Base-by-base conservation (phyloP, 805 yeast species). In the Candida tallmaniae region DNA sequence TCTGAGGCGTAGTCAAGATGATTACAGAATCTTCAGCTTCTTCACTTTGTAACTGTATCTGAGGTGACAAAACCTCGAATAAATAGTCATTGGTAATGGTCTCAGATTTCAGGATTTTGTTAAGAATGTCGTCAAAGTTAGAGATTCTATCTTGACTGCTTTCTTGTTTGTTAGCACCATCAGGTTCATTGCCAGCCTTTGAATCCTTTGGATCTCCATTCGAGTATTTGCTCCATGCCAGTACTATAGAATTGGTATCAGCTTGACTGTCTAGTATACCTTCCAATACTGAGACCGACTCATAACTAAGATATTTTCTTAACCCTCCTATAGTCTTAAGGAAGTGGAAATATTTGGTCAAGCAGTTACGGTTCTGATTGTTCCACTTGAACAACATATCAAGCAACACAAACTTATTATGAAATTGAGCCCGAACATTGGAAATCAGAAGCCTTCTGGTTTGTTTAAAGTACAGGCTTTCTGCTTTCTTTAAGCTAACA, bases 1-100 rank as follows among this genome's bases (percentile, higher is more conserved):
- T 76, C 27, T 64, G 67, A 8, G 90, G 93, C 0, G 95, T 75
- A 2, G 83, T 73, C n/a, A 89, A 66, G 22, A 88, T 54, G 9
- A 87, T 67, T 33, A 84, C 75, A 2, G 83, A 64, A 27, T 75
- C 77, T 3, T 64, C 58, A 13, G 45, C 43, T 19, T 61, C 68
- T 8, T 59, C 58, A 29, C 67, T 53, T 36, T 62, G 66, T 9
- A 67, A 43, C 40, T 67, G 73, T 28, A 67, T 66, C 36, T 67
- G 73, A 1, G 73, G 72, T 0, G 68, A 61, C 2, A 65, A 48
- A 6, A 66, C 54, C 24, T 64, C 68, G 22, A 67, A 50, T 32
- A 55, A 40, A 38, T 48, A 66, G 40, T 65, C 70, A 31, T 63
- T 67, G 65, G 70, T 34, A 9, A 63, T 39, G 4, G 36, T 41